A percentile compares a stretch with the other conserved stretches of the same genome.
phyloP scores from a whole-genome alignment of 805 yeast genomes.

The Blastobotrys americana region DNA sequence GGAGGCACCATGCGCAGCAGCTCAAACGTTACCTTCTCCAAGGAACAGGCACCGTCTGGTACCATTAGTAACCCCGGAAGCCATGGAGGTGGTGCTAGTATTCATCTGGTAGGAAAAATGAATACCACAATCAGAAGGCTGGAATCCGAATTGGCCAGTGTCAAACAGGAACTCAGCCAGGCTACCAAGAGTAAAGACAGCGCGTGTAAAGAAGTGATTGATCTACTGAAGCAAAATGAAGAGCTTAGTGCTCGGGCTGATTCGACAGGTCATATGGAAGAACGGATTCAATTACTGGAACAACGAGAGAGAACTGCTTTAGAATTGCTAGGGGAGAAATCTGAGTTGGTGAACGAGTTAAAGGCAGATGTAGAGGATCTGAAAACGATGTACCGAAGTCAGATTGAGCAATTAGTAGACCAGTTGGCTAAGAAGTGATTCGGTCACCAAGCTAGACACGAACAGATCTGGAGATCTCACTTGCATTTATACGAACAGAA shows the following conservation, averaged over 20 bases:
- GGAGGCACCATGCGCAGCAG: not conserved
- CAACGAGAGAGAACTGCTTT: conserved; percentile 48
- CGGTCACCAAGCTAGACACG: too few relatives aligned
- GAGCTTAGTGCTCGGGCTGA: conserved; percentile 24
- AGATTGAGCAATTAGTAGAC: conserved; percentile 79
- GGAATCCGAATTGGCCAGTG: conserved; percentile 65
- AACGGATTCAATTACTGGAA: conserved; percentile 15
- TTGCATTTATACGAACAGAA: too few relatives aligned
- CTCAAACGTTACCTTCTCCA: not conserved
- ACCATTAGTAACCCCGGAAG: conserved; percentile 3
- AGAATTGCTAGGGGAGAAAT: conserved; percentile 75
- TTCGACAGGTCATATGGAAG: conserved; percentile 12
- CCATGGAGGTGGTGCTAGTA: conserved; percentile 30
- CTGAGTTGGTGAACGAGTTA: conserved; percentile 78
- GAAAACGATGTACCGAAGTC: conserved; percentile 74
- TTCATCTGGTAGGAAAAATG: conserved; percentile 68
- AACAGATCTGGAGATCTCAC: too few relatives aligned
- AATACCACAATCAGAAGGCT: conserved; percentile 69
- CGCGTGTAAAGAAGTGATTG: conserved; percentile 61
- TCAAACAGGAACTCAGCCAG: conserved; percentile 54
- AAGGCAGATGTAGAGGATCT: conserved; percentile 83
- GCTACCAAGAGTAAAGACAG: conserved; percentile 52
- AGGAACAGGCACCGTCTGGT: not conserved
- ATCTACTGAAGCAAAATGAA: conserved; percentile 49
- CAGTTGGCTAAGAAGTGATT: conserved; percentile 27